Base-by-base conservation (phyloP, 1,284 basidiomycete species). In the Clitocybe nebularis region DNA sequence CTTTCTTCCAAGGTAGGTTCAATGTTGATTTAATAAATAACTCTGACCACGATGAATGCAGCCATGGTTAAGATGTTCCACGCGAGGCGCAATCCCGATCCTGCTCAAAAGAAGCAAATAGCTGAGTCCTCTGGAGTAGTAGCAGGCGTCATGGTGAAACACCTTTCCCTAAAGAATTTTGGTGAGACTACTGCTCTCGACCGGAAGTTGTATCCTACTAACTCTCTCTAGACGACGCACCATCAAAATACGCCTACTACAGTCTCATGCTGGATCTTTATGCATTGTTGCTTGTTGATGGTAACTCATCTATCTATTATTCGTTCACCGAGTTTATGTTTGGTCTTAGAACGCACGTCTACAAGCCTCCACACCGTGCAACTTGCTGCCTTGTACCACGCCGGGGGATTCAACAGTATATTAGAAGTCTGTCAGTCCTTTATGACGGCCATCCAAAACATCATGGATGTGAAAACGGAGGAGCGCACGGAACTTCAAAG, bases 31-130 rank as follows among this genome's bases (percentile, higher is more conserved):
- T 34, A 30, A 33, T 11, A 21, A 3, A 3, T 5, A 13, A 23
- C 24, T 10, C 16, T 41, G 21, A 41, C 19, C 24, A 26, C 33
- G 26, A 36, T 45, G 5, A 36, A 17, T 26, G 23, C 47, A 92
- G 91, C 89, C 11, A 81, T 93, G 47, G 86, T 93, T 48, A 89
- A 92, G 60, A 74, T 96, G 59, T 85, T 97, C 60, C 82, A 90
- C 57, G 86, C 84, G 19, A 78, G 94, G 45, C 79, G 86, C 21
- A 85, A 76, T 54, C 75, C 82, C 10, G 95, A 99, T 56, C 52
- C 77, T 0, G 58, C 74, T 3, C 92, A 95, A 62, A 89, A 82
- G 62, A 81, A 83, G 53, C 87, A 92, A 55, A 87, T 94, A 7
- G 57, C 72, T 8, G 74, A 78, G 8, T 80, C 89, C 1, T 84